Conservation (phyloP, 2,329 filamentous ascomycete genomes). For the Neonectria hederae region DNA sequence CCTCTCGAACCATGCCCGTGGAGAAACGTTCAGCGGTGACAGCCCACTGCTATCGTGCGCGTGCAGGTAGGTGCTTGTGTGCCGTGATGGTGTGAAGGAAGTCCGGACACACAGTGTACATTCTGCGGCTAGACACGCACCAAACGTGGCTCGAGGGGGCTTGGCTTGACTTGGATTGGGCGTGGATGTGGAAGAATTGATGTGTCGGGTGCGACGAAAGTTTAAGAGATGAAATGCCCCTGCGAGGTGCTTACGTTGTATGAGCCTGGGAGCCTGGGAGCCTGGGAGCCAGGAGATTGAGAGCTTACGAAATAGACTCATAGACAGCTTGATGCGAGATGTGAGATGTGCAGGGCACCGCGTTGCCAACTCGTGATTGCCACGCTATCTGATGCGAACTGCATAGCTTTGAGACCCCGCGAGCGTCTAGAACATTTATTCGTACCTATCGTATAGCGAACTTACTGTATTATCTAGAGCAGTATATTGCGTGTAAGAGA, state of each 20-base stretch:
- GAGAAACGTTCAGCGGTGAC: neutral
- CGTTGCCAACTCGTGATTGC: slow-evolving; percentile 7
- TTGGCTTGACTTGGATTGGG: neutral
- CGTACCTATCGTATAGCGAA: neutral
- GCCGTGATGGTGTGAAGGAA: neutral
- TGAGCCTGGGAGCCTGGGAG: neutral
- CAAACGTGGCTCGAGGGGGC: slow-evolving; percentile 13
- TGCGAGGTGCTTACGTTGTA: neutral
- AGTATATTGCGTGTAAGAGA: neutral
- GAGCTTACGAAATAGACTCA: neutral
- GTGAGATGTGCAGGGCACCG: neutral
- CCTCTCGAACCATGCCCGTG: neutral
- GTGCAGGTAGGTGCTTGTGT: slow-evolving; percentile 1
- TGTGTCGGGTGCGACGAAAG: neutral
- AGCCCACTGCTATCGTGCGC: slow-evolving; percentile 3
- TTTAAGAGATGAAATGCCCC: neutral
- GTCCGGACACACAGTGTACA: neutral
- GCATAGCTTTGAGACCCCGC: slow-evolving; percentile 2
- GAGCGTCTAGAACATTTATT: slow-evolving; percentile 1
- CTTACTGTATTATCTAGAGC: neutral
- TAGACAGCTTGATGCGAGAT: neutral
- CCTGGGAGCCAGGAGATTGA: neutral
- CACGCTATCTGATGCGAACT: slow-evolving; percentile 15
- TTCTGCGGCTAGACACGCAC: neutral
- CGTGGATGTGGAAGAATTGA: neutral